A percentile compares a stretch with the other conserved stretches of the same genome.
phyloP scores from a whole-genome alignment of 176 grass and related monocot genomes.

The Zoysia japonica region DNA sequence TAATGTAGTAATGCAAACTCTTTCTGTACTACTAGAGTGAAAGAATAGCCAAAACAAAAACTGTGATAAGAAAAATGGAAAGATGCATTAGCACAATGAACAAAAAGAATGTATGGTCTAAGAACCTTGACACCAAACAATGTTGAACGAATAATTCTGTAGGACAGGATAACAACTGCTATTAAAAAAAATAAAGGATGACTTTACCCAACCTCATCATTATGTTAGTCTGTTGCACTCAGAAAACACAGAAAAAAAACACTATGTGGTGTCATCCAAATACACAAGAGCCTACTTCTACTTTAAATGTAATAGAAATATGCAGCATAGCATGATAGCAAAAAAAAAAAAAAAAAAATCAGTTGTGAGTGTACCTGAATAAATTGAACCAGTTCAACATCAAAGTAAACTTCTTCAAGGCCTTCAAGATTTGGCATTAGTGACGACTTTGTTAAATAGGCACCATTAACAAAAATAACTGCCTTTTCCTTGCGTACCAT shows the following conservation, averaged over 20 bases:
- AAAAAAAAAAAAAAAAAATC: slow-evolving; percentile 6
- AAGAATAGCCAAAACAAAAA: slow-evolving; percentile 8
- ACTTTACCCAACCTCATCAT: not conserved
- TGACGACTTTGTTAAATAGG: slow-evolving; percentile 79
- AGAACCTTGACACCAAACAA: slow-evolving; percentile 1
- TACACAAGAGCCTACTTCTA: slow-evolving; percentile 7
- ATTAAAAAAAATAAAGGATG: not conserved
- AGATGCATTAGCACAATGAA: too few relatives aligned
- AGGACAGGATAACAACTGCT: slow-evolving; percentile 8
- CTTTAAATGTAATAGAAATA: not conserved
- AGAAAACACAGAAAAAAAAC: not conserved
- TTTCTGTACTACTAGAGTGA: not conserved
- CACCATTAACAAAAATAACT: slow-evolving; percentile 70
- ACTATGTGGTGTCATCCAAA: slow-evolving; percentile 24
- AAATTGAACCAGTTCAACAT: slow-evolving; percentile 86
- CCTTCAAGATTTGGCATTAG: slow-evolving; percentile 71
- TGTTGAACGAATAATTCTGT: not conserved
- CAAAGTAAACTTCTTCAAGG: slow-evolving; percentile 83
- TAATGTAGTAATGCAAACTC: slow-evolving; percentile 3
- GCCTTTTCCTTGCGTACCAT: slow-evolving; percentile 85
- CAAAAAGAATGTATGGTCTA: slow-evolving; percentile 9
- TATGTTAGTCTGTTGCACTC: not conserved
- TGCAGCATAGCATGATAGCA: not conserved
- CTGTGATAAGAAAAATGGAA: slow-evolving; percentile 3
- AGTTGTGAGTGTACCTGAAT: slow-evolving; percentile 65